A percentile compares a stretch with the other conserved stretches of the same genome.
Evolutionary conservation across 352 stramenopile genomes (phyloP).

Genomic region (Hyaloperonospora brassicae): DNA sequence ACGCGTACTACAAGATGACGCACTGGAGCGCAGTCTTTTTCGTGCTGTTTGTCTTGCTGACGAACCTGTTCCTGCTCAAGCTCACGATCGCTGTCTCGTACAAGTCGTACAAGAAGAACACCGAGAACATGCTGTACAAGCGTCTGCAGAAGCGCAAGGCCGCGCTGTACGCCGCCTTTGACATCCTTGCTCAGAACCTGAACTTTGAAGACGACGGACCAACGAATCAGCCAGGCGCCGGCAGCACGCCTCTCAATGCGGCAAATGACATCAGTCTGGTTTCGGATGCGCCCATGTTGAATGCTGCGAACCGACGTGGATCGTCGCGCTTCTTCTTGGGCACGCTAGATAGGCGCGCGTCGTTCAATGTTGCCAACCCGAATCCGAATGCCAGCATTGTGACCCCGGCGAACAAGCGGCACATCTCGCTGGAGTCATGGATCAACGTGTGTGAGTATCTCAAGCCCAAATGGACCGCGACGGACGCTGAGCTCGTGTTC

Average conservation of each 20-base stretch:
- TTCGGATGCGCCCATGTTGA: slow-evolving; percentile 27
- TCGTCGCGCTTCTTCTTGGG: slow-evolving; percentile 58
- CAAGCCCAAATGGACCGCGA: slow-evolving; percentile 63
- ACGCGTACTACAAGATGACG: slow-evolving; percentile 69
- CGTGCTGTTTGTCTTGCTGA: slow-evolving; percentile 69
- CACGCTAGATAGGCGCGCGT: slow-evolving; percentile 31
- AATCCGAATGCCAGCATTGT: slow-evolving; percentile 24
- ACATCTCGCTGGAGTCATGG: slow-evolving; percentile 67
- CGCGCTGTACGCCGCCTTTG: slow-evolving; percentile 65
- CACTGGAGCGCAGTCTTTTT: slow-evolving; percentile 80
- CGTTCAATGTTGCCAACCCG: slow-evolving; percentile 33
- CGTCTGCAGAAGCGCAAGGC: slow-evolving; percentile 79
- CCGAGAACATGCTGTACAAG: slow-evolving; percentile 80
- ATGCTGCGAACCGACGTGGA: slow-evolving; percentile 35
- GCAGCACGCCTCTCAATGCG: slow-evolving; percentile 12
- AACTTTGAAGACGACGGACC: slow-evolving; percentile 34
- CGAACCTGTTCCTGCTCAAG: slow-evolving; percentile 76
- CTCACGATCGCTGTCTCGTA: slow-evolving; percentile 81
- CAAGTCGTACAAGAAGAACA: slow-evolving; percentile 82
- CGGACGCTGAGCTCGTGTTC: slow-evolving; percentile 68
- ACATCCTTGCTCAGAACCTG: slow-evolving; percentile 57
- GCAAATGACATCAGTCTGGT: slow-evolving; percentile 22
- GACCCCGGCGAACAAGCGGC: slow-evolving; percentile 36
- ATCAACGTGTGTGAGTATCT: slow-evolving; percentile 64
- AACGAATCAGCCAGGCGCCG: slow-evolving; percentile 7